Conservation (phyloP, 2,329 filamentous ascomycete genomes). For the Pyricularia pennisetigena region DNA sequence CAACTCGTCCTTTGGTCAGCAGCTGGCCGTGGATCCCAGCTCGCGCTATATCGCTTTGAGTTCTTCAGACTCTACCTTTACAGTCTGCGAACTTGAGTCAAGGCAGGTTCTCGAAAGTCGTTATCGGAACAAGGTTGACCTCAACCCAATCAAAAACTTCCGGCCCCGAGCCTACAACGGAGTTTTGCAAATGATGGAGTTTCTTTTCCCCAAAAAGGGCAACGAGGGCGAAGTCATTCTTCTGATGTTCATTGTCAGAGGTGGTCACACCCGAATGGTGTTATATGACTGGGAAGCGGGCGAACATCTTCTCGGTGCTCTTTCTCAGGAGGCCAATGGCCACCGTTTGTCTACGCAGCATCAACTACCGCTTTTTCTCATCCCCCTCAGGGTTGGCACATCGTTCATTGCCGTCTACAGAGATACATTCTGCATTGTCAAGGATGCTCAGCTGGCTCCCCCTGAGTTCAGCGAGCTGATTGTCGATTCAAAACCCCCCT, state of each 20-base stretch:
- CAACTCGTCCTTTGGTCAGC: constrained; percentile 31
- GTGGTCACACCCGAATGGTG: constrained; percentile 39
- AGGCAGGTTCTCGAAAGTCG: constrained; percentile 39
- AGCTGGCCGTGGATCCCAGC: constrained; percentile 69
- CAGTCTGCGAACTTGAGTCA: constrained; percentile 59
- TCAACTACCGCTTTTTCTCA: constrained; percentile 57
- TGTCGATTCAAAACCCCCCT: constrained; percentile 28
- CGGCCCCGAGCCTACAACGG: constrained; percentile 47
- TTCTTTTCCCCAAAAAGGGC: constrained; percentile 60
- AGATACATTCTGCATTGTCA: constrained; percentile 44
- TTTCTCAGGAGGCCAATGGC: constrained; percentile 36
- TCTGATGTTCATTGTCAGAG: constrained; percentile 48
- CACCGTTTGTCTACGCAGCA: constrained; percentile 39
- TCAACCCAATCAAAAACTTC: constrained; percentile 47
- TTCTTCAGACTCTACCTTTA: constrained; percentile 59
- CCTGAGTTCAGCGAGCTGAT: constrained; percentile 36
- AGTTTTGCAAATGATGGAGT: constrained; percentile 78
- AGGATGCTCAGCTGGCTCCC: constrained; percentile 40
- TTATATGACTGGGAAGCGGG: constrained; percentile 52
- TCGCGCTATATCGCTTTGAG: constrained; percentile 60
- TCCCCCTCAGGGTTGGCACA: constrained; percentile 61
- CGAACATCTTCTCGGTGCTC: constrained; percentile 33
- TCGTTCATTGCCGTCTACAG: constrained; percentile 62
- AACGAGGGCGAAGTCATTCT: constrained; percentile 68
- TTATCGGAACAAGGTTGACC: constrained; percentile 30